Conservation (phyloP, 2,329 filamentous ascomycete species). For the Cadophora luteo-olivacea region DNA sequence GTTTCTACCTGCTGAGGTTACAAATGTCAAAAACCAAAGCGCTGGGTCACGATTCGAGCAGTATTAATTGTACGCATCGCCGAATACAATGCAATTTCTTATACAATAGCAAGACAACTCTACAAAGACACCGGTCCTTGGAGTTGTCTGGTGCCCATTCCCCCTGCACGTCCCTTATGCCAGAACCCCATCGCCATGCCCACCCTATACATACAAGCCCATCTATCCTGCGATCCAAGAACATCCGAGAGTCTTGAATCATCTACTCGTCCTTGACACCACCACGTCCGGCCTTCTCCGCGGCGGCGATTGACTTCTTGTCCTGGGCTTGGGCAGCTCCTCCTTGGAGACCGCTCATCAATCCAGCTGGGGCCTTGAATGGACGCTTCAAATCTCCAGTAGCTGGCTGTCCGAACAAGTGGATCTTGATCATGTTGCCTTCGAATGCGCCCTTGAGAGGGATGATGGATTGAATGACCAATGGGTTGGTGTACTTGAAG, state of each 20-base stretch:
- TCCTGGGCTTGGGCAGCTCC: slow-evolving; percentile 77
- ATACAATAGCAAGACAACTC: not conserved
- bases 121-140: slow-evolving; percentile 9
- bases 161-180: not conserved
- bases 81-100: no score
- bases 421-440: slow-evolving; percentile 94
- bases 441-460: slow-evolving; percentile 96
- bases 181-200: not conserved
- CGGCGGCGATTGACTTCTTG: slow-evolving; percentile 83
- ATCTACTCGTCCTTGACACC: slow-evolving; percentile 73
- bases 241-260: not conserved
- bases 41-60: no score
- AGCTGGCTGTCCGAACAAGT: slow-evolving; percentile 86
- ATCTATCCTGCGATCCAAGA: not conserved
- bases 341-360: slow-evolving; percentile 81
- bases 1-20: no score
- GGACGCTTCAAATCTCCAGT: slow-evolving; percentile 91
- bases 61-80: no score
- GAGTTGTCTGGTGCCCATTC: not conserved
- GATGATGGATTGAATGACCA: slow-evolving; percentile 98
- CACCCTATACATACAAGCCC: slow-evolving; percentile 9
- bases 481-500: slow-evolving; percentile 99
- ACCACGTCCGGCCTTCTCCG: slow-evolving; percentile 76
- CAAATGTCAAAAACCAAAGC: no score
- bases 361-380: slow-evolving; percentile 85